Base-by-base conservation (phyloP, 495 filamentous ascomycete genomes). In the Penicillium samsonianum region DNA sequence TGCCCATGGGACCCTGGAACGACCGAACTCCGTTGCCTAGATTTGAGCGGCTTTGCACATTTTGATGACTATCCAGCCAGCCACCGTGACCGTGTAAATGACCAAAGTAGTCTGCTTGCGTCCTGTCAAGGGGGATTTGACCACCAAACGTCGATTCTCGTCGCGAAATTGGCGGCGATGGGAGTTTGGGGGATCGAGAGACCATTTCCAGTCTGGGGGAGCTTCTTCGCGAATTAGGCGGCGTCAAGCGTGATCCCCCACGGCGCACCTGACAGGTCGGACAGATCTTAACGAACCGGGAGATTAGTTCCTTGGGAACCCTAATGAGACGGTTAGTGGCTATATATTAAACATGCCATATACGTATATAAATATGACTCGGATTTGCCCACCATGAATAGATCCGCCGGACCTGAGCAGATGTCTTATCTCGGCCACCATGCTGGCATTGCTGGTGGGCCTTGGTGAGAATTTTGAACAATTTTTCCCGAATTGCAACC, bases 341-440 rank as follows among this genome's bases (percentile, higher is more conserved):
- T 20, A 20, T 9, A 10, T 14, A 11, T 23, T 22, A n/a, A 12
- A 56, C 5, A 52, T 9, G 38, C 14, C 35, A 54, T 33, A 35
- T 43, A 40, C 22, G 3, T 37, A 31, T 19, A 41, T 20, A 31
- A 44, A 31, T 28, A 20, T 25, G 11, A 23, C 26, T 17, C 7
- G 10, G 9, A 8, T 16, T 45, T 58, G 58, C 74, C 16, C 75
- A 84, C 82, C 82, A 84, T 61, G 81, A 84, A 62, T 81, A 84
- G 50, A 79, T 74, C 33, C 79, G 76, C 49, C 82, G 77, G 33
- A 84, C 82, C 53, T 82, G 78, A 16, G 78, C 78, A 17, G 82
- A 84, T 28, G 82, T 84, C 64, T 84, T 84, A 63, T 84, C 82
- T 50, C 82, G 75, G n/a, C 82, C 82, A 57, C 82, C 82, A 62